Evolutionary conservation across 768 basidiomycete genomes (phyloP).

Genomic region (Roridomyces roridus): DNA sequence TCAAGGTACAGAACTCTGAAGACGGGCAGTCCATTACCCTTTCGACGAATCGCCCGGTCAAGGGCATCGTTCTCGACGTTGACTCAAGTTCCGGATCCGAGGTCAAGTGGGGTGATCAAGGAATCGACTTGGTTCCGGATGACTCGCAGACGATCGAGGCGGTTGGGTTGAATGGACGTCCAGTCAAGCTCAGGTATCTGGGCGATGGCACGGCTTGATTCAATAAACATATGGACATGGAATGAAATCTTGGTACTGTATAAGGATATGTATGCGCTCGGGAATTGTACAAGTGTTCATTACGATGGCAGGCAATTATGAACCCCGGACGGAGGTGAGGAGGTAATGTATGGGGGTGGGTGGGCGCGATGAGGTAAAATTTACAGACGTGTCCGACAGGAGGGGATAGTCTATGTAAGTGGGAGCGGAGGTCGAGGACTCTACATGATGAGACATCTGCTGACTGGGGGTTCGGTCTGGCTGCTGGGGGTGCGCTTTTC

Average conservation of each 20-base stretch:
- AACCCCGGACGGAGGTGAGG: conserved; percentile 16
- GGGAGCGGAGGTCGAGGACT: conserved; percentile 5
- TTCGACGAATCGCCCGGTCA: conserved; percentile 73
- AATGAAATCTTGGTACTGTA: conserved; percentile 13
- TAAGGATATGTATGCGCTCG: conserved; percentile 16
- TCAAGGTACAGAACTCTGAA: conserved; percentile 53
- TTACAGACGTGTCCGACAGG: conserved; percentile 35
- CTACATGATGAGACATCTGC: conserved; percentile 64
- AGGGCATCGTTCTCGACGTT: conserved; percentile 84
- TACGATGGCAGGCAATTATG: conserved; percentile 18
- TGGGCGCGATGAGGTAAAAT: no score
- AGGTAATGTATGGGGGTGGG: conserved; percentile 20
- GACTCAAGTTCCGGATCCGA: conserved; percentile 77
- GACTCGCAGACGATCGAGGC: conserved; percentile 78
- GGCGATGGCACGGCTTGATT: conserved; percentile 76
- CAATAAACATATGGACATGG: no score
- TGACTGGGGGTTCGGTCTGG: conserved; percentile 49
- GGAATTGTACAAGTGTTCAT: conserved; percentile 21
- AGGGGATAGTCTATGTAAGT: conserved; percentile 20
- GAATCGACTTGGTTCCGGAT: conserved; percentile 86
- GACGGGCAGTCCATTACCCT: conserved; percentile 69
- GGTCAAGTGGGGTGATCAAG: conserved; percentile 87
- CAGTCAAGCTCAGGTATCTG: conserved; percentile 69
- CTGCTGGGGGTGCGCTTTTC: conserved; percentile 66
- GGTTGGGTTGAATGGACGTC: conserved; percentile 69